Percentiles rank a stretch among this genome's conserved stretches.
phyloP scores from a whole-genome alignment of 495 filamentous ascomycete species.

The Neurospora sp. region DNA sequence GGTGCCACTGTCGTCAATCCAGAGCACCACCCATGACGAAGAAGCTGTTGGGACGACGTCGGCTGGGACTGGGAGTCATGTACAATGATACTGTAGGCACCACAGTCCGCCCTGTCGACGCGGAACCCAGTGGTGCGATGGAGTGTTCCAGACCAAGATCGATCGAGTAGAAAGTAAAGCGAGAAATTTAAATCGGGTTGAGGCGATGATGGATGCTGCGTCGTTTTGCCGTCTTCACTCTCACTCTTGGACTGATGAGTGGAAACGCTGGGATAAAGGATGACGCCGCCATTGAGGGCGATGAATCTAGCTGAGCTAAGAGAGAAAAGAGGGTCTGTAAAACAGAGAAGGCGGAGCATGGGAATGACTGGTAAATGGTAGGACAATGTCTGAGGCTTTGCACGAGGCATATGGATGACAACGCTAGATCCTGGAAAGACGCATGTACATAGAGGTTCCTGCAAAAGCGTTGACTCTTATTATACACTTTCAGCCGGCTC shows the following conservation, averaged over 20 bases:
- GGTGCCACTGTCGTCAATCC: background rate
- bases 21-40: background rate
- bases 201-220: background rate
- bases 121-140: background rate
- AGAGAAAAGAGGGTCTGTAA: too few relatives aligned
- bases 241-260: background rate
- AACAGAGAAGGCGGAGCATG: too few relatives aligned
- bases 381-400: background rate
- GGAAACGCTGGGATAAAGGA: background rate
- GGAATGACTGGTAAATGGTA: background rate
- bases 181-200: background rate
- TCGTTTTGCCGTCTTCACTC: background rate
- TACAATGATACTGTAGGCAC: background rate
- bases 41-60: background rate
- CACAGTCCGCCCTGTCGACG: background rate
- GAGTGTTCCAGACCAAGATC: background rate
- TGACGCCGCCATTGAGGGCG: too few relatives aligned
- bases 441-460: too few relatives aligned
- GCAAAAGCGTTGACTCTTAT: too few relatives aligned
- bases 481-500: too few relatives aligned
- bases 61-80: background rate
- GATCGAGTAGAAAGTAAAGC: background rate
- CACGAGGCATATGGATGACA: background rate
- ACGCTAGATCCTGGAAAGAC: too few relatives aligned
- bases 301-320: too few relatives aligned